phyloP scores from a whole-genome alignment of 805 yeast species.

The Wickerhamiella azyma region DNA sequence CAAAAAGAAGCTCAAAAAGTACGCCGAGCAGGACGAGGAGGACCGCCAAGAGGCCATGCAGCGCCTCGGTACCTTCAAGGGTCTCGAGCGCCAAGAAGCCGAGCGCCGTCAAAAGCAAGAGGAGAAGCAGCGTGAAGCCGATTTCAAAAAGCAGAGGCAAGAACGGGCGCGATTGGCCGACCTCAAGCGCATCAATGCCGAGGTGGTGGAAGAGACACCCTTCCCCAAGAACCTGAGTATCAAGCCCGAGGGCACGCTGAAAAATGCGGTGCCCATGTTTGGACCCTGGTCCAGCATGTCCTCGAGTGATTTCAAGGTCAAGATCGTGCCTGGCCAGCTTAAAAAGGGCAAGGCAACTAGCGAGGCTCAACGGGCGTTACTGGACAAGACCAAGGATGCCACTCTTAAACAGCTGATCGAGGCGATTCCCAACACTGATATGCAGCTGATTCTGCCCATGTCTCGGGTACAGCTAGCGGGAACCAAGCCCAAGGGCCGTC shows the following conservation, averaged over 20 bases:
- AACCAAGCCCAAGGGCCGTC: constrained; percentile 3
- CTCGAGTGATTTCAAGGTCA: constrained; percentile 67
- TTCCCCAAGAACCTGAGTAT: constrained; percentile 32
- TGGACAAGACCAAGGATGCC: constrained; percentile 23
- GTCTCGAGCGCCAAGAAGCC: constrained; percentile 28
- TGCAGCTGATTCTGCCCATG: constrained; percentile 11
- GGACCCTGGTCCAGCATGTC: constrained; percentile 82
- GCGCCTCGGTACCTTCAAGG: constrained; percentile 70
- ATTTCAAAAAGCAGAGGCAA: constrained; percentile 25
- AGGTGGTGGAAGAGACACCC: constrained; percentile 27
- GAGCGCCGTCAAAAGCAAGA: constrained; percentile 27
- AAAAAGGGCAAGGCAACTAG: constrained; percentile 79
- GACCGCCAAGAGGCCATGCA: constrained; percentile 65
- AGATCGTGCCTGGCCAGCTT: constrained; percentile 62
- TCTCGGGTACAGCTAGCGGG: constrained; percentile 5
- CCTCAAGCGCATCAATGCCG: constrained; percentile 31
- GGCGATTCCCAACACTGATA: constrained; percentile 7
- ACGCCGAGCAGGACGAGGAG: constrained; percentile 84
- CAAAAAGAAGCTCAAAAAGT: constrained; percentile 69
- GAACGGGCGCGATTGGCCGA: constrained; percentile 34
- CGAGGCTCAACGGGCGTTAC: constrained; percentile 51
- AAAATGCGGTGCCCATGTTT: constrained; percentile 67
- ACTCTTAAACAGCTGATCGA: constrained; percentile 8
- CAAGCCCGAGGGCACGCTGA: constrained; percentile 35
- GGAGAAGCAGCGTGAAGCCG: constrained; percentile 27